Evolutionary conservation across 768 basidiomycete species (phyloP).

Genomic region (Chiua virens): DNA sequence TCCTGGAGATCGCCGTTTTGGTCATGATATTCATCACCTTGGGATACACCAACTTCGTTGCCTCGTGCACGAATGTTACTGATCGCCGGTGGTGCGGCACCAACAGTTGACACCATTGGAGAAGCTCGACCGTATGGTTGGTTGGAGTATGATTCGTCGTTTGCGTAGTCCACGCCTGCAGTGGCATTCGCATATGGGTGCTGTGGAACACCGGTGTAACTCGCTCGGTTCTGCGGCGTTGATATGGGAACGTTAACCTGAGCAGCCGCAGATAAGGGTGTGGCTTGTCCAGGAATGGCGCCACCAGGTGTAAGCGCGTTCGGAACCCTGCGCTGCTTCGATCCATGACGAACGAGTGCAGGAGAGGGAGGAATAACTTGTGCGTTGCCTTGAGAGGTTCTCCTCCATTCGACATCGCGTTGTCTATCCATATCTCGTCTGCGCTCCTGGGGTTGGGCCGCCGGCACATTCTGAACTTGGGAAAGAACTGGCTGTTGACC

Average conservation of each 20-base stretch:
- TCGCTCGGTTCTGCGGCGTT: conserved; percentile 48
- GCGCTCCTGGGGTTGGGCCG: conserved; percentile 53
- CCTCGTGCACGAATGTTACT: conserved; percentile 70
- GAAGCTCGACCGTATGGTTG: conserved; percentile 76
- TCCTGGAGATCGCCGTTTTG: conserved; percentile 55
- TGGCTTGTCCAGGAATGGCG: conserved; percentile 53
- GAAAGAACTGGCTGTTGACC: conserved; percentile 64
- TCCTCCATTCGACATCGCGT: conserved; percentile 63
- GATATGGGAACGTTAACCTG: conserved; percentile 73
- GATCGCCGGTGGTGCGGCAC: conserved; percentile 68
- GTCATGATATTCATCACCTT: conserved; percentile 56
- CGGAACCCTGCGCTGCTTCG: conserved; percentile 67
- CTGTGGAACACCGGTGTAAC: conserved; percentile 39
- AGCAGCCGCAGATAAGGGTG: conserved; percentile 73
- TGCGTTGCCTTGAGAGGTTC: conserved; percentile 55
- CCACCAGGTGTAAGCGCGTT: conserved; percentile 54
- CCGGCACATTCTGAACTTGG: conserved; percentile 58
- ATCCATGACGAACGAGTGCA: conserved; percentile 74
- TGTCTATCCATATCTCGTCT: conserved; percentile 53
- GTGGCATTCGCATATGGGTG: conserved; percentile 73
- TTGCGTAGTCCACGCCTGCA: conserved; percentile 59
- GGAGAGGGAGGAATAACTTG: conserved; percentile 71
- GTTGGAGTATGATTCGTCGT: conserved; percentile 59
- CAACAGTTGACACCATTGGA: conserved; percentile 75
- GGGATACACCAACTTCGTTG: conserved; percentile 66